Percentiles rank a stretch among this genome's conserved stretches.
Conservation (phyloP, 768 basidiomycete species). For the Multifurca ochricompacta region DNA sequence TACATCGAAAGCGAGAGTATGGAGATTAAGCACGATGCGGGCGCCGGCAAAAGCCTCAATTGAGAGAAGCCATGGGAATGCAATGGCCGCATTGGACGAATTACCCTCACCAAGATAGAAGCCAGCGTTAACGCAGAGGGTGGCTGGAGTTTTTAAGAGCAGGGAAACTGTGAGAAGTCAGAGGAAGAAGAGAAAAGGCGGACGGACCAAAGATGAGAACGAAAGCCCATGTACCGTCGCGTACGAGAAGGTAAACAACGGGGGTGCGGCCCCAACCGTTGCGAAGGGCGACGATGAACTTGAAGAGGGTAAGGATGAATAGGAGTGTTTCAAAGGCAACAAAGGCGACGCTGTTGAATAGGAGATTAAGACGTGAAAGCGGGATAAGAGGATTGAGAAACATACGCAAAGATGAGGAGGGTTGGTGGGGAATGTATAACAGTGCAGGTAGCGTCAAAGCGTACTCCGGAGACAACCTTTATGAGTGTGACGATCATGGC, state of each 20-base stretch:
- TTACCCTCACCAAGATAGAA: constrained; percentile 16
- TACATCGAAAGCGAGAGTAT: neutral
- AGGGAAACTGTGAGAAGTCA: neutral
- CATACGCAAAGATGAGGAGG: constrained; percentile 16
- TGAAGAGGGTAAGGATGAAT: constrained; percentile 23
- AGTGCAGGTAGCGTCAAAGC: constrained; percentile 10
- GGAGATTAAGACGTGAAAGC: neutral
- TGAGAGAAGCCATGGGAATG: constrained; percentile 14
- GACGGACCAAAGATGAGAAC: constrained; percentile 24
- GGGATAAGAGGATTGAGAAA: neutral
- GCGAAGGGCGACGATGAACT: constrained; percentile 20
- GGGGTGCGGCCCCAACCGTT: constrained; percentile 22
- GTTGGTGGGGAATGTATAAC: constrained; percentile 8
- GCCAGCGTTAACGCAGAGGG: constrained; percentile 12
- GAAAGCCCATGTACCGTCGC: constrained; percentile 26
- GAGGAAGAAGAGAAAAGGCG: neutral
- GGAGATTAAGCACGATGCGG: constrained; percentile 12
- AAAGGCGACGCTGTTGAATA: constrained; percentile 23
- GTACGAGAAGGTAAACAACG: constrained; percentile 22
- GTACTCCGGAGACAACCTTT: constrained; percentile 1
- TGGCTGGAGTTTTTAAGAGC: neutral
- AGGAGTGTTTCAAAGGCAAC: constrained; percentile 24
- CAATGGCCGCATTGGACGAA: constrained; percentile 3
- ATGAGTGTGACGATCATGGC: constrained; percentile 13
- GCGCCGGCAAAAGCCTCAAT: constrained; percentile 13